phyloP scores from a whole-genome alignment of 305 asterid genomes.

The Galium porrigens region DNA sequence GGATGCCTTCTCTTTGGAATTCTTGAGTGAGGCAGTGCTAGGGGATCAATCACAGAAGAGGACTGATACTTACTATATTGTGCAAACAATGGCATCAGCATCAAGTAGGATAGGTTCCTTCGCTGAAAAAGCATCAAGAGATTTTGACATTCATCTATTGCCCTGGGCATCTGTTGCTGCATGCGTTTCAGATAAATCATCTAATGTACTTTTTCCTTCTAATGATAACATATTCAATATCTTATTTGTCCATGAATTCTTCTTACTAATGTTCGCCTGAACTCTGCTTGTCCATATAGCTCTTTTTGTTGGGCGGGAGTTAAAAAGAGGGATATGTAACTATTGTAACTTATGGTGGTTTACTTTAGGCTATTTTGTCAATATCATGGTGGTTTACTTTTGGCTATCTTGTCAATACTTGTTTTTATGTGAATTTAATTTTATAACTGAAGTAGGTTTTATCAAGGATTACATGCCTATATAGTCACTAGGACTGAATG shows the following conservation, averaged over 20 bases:
- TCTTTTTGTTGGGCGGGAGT: neutral
- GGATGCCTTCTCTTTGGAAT: constrained; percentile 65
- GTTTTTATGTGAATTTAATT: neutral
- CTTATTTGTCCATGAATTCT: constrained; percentile 9
- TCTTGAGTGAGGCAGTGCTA: constrained; percentile 54
- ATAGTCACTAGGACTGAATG: neutral
- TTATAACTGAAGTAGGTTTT: neutral
- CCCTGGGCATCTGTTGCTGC: constrained; percentile 99
- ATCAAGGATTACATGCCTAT: neutral
- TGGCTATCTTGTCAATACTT: neutral
- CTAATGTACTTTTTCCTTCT: constrained; percentile 32
- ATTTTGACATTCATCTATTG: constrained; percentile 74
- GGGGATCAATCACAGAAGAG: constrained; percentile 40
- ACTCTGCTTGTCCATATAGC: neutral
- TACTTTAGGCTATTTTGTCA: neutral
- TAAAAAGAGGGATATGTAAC: neutral
- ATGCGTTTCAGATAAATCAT: constrained; percentile 61
- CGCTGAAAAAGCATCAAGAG: constrained; percentile 68
- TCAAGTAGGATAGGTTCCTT: constrained; percentile 83
- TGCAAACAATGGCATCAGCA: constrained; percentile 74
- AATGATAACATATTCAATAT: constrained; percentile 1
- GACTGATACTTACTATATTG: constrained; percentile 54
- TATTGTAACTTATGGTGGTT: neutral
- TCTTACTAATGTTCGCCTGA: neutral
- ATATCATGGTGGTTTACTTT: constrained; percentile 6